Base-by-base conservation (phyloP, 192 early-diverging fungal genomes). In the Gigaspora rosea region DNA sequence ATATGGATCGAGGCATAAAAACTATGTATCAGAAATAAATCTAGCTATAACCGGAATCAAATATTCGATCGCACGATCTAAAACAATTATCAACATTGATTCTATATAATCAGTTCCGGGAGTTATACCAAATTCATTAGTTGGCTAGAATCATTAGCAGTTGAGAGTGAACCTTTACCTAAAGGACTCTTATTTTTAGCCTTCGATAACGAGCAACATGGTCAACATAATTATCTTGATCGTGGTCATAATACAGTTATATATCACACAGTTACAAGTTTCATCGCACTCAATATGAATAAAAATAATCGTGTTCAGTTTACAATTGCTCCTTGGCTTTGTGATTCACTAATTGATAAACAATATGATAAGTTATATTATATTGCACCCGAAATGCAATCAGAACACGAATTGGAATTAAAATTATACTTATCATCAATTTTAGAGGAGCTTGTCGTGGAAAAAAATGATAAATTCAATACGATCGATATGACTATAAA, bases 361-460 rank as follows among this genome's bases (percentile, higher is more conserved):
- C 68, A 70, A 27, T 50, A 50, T 51, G 68, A 70, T 18, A 51
- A 54, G 6, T 47, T 70, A 50, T 70, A 50, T 54, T 10, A 54
- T 49, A 16, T 70, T 51, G 49, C 68, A 36, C 51, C 68, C 50
- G 68, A 70, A 52, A 70, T 70, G 68, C 68, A 70, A 70, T 0
- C 48, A 32, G 41, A 27, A 48, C 35, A 35, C 41, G 12, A 67
- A 8, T n/a, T 11, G 4, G 33, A 67, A 67, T n/a, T 67, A 22
- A 11, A 70, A 27, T 15, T 7, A 9, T 70, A 70, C 49, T 33
- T 70, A 15, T 51, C 8, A 51, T 46, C 8, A 48, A 70, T 70
- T 20, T 11, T 70, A 11, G 48, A 70, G 8, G 4, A 32, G 49
- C 11, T 51, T n/a, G 20, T 46, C 50, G 20, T 1, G 1, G 68